Conservation (phyloP, 2,329 filamentous ascomycete genomes). For the Trichoderma sp. region DNA sequence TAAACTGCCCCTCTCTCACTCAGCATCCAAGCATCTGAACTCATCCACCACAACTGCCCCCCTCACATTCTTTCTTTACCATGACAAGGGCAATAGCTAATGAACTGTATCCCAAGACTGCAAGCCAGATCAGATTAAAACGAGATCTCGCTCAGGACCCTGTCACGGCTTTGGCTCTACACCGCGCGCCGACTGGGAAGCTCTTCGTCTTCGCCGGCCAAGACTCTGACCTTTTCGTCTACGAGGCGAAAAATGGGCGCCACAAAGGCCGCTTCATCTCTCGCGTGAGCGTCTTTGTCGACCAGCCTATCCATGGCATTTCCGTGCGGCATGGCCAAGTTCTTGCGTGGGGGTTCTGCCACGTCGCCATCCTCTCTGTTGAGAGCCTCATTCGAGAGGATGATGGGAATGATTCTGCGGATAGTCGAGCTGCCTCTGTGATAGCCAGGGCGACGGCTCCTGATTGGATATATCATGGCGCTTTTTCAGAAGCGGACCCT, state of each 20-base stretch:
- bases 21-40: not conserved
- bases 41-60: not conserved
- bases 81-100: not conserved
- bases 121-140: conserved; percentile 29
- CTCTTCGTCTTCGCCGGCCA: conserved; percentile 60
- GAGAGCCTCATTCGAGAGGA: conserved; percentile 30
- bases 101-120: not conserved
- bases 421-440: conserved; percentile 22
- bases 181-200: conserved; percentile 36
- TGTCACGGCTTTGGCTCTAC: conserved; percentile 62
- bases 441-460: conserved; percentile 50
- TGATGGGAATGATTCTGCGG: not conserved
- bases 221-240: conserved; percentile 59
- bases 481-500: conserved; percentile 49
- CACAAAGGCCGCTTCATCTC: conserved; percentile 41
- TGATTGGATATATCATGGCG: conserved; percentile 78
- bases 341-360: conserved; percentile 71
- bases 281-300: conserved; percentile 58
- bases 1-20: conserved; percentile 16
- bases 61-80: not conserved
- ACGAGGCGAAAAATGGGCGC: conserved; percentile 42
- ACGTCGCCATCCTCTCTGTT: conserved; percentile 48
- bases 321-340: conserved; percentile 43
- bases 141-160: conserved; percentile 52
- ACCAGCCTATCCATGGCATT: conserved; percentile 76